Evolutionary conservation across 2,329 filamentous ascomycete species (phyloP), one percentile per base, ranked within the genome.

Genomic region (Penicillium frequentans): DNA sequence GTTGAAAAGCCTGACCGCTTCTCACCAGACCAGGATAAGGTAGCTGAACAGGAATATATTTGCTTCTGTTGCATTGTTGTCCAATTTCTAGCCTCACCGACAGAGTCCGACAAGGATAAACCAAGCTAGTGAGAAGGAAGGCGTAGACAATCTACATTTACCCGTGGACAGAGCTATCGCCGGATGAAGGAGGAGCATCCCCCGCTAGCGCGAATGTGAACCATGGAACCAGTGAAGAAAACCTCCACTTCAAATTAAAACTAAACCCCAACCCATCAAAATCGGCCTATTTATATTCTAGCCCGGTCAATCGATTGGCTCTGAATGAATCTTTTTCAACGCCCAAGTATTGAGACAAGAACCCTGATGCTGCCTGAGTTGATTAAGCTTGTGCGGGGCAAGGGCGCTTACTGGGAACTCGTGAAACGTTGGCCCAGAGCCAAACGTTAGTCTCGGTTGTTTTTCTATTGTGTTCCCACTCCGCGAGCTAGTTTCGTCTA

Each of bases 301-400:
- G 46, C 50, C 50, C 42, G 4, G 16, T 26, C 5, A 46, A 65
- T 65, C 54, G 63, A 67, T 67, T 67, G 64, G 63, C 55, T 58
- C 29, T 53, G 57, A 26, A 59, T 64, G 59, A 62, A 66, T 66
- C 64, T 66, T 57, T 61, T 29, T 39, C 35, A 37, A 53, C 51
- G 42, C 56, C 54, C 60, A 52, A 60, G 42, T 42, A 42, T 5
- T 37, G n/a, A 42, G 19, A 42, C 35, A n/a, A 10, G n/a, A 39
- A 43, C 39, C 45, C 45, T 55, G 43, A 24, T 47, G 51, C 48
- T 45, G 51, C 55, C 55, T 55, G 49, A 52, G 52, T 29, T 45
- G 14, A 43, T 58, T 60, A 60, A 62, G 55, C 57, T 52, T 51
- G 57, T 60, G 56, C 47, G 46, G 54, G 55, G 50, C 52, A 26